Base-by-base conservation (phyloP, 192 early-diverging fungal species). In the Coemansia sp. region DNA sequence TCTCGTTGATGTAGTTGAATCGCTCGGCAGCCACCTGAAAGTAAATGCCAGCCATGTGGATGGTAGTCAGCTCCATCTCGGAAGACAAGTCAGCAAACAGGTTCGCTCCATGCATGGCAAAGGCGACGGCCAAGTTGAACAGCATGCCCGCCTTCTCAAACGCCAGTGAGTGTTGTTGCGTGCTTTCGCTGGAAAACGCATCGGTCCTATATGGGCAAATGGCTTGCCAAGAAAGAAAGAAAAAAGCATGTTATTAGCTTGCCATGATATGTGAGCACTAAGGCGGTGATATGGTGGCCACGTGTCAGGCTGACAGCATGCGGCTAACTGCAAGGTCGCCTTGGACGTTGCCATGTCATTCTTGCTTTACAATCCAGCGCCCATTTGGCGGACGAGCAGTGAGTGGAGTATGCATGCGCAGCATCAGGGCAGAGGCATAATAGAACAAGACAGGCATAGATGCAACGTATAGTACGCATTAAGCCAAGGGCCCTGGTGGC, bases 141-240 rank as follows among this genome's bases (percentile, higher is more conserved):
- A 99, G 91, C 9, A 91, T 87, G 73, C 90, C 92, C 0, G 95
- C 97, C 81, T 98, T 98, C 67, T 99, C 97, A 74, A 94, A 99
- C 2, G 97, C 97, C 63, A 97, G 85, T 9, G 97, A 95, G 75
- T 87, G 90, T 70, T 99, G 97, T 35, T 92, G 87, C 24, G 91
- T 88, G 9, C 81, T 74, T 62, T 91, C 87, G 33, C 72, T 73
- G 20, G 87, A 91, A 72, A 99, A 99, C 9, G 94, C 92, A 63
- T 99, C 97, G 23, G 88, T 65, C 80, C 80, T 77, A 77, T 21
- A 71, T 14, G 82, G 85, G 82, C 83, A 63, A 63, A 26, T 55
- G 26, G 51, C 28, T 36, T 14, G 37, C 14, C 45, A 50, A 68
- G 18, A 48, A 23, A 58, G 5, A 36, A 61, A 16, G 40, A 62